phyloP scores from a whole-genome alignment of 2,329 filamentous ascomycete species.

The Rutstroemia sp. region DNA sequence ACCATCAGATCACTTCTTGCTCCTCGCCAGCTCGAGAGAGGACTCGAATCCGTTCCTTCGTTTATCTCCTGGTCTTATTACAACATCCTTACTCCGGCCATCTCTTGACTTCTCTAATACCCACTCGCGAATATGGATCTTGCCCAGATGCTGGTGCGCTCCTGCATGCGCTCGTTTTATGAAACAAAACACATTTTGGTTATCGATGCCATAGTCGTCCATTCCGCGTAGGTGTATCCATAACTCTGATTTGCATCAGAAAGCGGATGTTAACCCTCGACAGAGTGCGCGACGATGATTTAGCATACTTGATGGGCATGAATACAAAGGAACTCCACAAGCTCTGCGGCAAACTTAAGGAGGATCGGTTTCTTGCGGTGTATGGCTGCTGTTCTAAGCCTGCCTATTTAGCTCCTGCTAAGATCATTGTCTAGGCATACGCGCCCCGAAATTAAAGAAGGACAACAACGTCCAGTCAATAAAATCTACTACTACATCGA shows the following conservation, averaged over 20 bases:
- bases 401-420: constrained; percentile 6
- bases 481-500: constrained; percentile 97
- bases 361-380: constrained; percentile 79
- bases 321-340: constrained; percentile 90
- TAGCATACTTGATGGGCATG: constrained; percentile 79
- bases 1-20: neutral
- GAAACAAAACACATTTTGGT: constrained; percentile 76
- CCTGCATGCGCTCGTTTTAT: constrained; percentile 80
- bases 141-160: constrained; percentile 75
- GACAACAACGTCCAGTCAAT: constrained; percentile 72
- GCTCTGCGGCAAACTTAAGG: constrained; percentile 74
- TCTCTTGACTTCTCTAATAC: neutral
- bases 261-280: constrained; percentile 24
- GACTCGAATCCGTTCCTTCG: no score
- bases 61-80: neutral
- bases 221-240: constrained; percentile 51
- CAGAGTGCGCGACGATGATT: constrained; percentile 76
- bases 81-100: neutral
- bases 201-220: constrained; percentile 70
- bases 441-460: constrained; percentile 70
- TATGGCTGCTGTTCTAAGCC: constrained; percentile 36
- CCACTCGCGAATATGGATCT: constrained; percentile 47
- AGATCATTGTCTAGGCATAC: constrained; percentile 45
- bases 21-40: neutral
- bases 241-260: constrained; percentile 3